Conservation (phyloP, 768 basidiomycete species). For the Macrolepiota dolichaula region DNA sequence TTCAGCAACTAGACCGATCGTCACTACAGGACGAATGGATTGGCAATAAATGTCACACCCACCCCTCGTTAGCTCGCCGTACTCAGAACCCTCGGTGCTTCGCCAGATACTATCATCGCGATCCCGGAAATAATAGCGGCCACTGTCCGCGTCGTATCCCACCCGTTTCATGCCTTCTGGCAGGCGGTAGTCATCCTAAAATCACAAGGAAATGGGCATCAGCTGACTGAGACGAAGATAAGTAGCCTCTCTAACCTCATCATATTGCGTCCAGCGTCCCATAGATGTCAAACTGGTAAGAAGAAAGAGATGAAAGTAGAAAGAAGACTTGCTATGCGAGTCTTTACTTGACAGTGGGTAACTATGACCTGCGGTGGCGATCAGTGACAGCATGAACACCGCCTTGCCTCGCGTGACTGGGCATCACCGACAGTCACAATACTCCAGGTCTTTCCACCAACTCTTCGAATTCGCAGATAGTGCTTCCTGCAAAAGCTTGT, state of each 20-base stretch:
- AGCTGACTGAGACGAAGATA: background rate
- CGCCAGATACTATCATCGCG: conserved; percentile 52
- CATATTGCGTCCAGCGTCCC: conserved; percentile 44
- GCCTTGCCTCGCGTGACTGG: background rate
- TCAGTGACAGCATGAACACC: background rate
- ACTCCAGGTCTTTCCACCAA: background rate
- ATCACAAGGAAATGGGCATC: conserved; percentile 10
- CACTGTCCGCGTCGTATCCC: conserved; percentile 73
- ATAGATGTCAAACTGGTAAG: conserved; percentile 14
- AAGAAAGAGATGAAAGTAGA: background rate
- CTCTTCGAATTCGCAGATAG: conserved; percentile 1
- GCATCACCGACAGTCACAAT: background rate
- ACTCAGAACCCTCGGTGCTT: conserved; percentile 59
- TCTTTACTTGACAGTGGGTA: background rate
- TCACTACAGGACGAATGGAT: background rate
- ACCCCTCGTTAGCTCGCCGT: conserved; percentile 54
- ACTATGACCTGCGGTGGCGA: background rate
- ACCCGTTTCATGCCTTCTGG: conserved; percentile 62
- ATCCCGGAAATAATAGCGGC: conserved; percentile 64
- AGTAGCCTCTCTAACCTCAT: conserved; percentile 30
- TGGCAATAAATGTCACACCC: conserved; percentile 12
- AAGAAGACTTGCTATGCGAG: conserved; percentile 1
- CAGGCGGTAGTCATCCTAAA: conserved; percentile 47
- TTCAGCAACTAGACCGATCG: conserved; percentile 23
- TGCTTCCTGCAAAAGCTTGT: conserved; percentile 9